Percentiles rank a stretch among this genome's conserved stretches.
These are phyloP conservation scores for Erodium maritimum DNA, from an alignment of 345 rosid species.

Conservation along the genomic window DNA sequence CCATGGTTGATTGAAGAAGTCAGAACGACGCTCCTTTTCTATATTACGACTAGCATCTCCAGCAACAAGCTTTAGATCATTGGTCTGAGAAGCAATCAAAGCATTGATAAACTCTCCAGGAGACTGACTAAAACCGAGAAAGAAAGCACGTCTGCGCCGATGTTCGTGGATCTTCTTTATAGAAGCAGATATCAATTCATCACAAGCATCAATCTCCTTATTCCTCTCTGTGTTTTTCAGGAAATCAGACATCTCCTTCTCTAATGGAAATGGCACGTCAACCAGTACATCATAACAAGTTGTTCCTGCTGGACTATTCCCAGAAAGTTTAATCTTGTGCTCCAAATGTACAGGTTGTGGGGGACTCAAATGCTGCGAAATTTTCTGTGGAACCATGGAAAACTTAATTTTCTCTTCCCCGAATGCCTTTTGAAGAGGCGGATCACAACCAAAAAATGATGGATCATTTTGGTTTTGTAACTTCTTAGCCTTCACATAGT, in stretches of 20 bases:
- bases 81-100: slow-evolving; percentile 42
- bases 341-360: slow-evolving; percentile 48
- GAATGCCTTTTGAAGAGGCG: slow-evolving; percentile 39
- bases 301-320: slow-evolving; percentile 37
- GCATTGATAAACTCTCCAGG: slow-evolving; percentile 44
- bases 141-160: slow-evolving; percentile 27
- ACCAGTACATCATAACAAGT: slow-evolving; percentile 44
- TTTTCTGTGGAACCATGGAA: slow-evolving; percentile 31
- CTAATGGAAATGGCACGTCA: slow-evolving; percentile 40
- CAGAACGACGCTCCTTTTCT: slow-evolving; percentile 29
- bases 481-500: slow-evolving; percentile 40
- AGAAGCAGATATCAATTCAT: slow-evolving; percentile 27
- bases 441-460: slow-evolving; percentile 36
- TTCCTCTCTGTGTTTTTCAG: slow-evolving; percentile 29
- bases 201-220: slow-evolving; percentile 39
- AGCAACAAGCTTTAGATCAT: slow-evolving; percentile 41
- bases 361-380: slow-evolving; percentile 36
- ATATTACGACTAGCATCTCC: slow-evolving; percentile 31
- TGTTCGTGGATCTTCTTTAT: slow-evolving; percentile 42
- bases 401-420: slow-evolving; percentile 49
- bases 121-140: slow-evolving; percentile 26
- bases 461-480: slow-evolving; percentile 38
- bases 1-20: slow-evolving; percentile 48
- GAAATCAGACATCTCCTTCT: slow-evolving; percentile 32
- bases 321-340: slow-evolving; percentile 47